Evolutionary conservation across 2,329 filamentous ascomycete species (phyloP).

Genomic region (Aspergillus fructus): DNA sequence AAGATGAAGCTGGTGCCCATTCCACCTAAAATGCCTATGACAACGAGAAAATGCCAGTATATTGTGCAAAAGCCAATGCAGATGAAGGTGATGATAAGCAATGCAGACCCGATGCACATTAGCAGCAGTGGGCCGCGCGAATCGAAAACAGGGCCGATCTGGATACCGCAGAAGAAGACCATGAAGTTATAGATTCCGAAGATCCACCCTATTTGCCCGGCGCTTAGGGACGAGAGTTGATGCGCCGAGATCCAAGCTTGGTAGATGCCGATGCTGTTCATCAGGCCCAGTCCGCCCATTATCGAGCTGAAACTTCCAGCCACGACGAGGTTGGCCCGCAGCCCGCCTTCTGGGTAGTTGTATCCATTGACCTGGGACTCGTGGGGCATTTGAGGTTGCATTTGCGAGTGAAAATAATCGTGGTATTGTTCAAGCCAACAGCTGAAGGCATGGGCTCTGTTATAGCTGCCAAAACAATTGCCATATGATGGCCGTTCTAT

Average conservation of each 20-base stretch:
- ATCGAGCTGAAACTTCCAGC: slow-evolving; percentile 35
- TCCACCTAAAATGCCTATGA: slow-evolving; percentile 34
- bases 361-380: too few species aligned
- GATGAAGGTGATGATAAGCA: slow-evolving; percentile 14
- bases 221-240: slow-evolving; percentile 11
- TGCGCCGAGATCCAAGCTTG: slow-evolving; percentile 19
- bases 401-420: too few species aligned
- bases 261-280: slow-evolving; percentile 32
- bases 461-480: too few species aligned
- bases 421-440: too few species aligned
- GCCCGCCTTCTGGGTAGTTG: not conserved
- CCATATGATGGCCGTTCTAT: too few species aligned
- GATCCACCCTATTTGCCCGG: slow-evolving; percentile 28
- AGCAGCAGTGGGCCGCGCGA: slow-evolving; percentile 25
- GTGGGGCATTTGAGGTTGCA: too few species aligned
- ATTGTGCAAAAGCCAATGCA: slow-evolving; percentile 15
- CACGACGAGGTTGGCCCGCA: slow-evolving; percentile 43
- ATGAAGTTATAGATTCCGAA: slow-evolving; percentile 31
- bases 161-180: slow-evolving; percentile 27
- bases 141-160: slow-evolving; percentile 34
- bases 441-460: too few species aligned
- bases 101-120: slow-evolving; percentile 21
- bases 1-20: slow-evolving; percentile 39
- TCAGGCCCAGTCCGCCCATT: slow-evolving; percentile 25
- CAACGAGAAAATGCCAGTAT: slow-evolving; percentile 42